Base-by-base conservation (phyloP, 1,139 yeast species). In the Nakaseomyces delphensis region DNA sequence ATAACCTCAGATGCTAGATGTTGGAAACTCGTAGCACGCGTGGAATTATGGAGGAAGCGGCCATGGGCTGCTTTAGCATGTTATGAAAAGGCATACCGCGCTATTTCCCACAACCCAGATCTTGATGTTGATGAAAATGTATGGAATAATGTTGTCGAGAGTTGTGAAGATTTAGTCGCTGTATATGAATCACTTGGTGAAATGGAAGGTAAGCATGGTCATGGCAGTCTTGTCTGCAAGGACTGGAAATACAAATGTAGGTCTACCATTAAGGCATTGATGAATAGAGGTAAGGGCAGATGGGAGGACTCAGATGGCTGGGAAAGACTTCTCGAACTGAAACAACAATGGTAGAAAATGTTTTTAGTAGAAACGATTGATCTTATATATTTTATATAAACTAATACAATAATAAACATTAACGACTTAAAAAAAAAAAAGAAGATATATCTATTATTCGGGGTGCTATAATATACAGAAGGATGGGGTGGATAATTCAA, bases 181-280 rank as follows among this genome's bases (percentile, higher is more conserved):
- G 95, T 96, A 0, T 91, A 89, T 60, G 89, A 81, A 55, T 81
- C 85, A 4, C 71, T 84, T 32, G 97, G 97, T 10, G 94, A 83
- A 44, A 64, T 77, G 53, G 89, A 87, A 15, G 97, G 97, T 3
- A 83, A 83, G 53, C 77, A 81, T 52, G 84, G 83, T 21, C 87
- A 86, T 3, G 96, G 81, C 1, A 87, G 83, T 54, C 57, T 83
- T 13, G 95, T 91, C 4, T 87, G 96, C 60, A 76, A 79, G 54
- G 95, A 87, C 58, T 89, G 97, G 97, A 82, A 76, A 56, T 85
- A 82, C 64, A 87, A 87, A 60, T 80, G 94, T 2, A 73, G 79
- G 49, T 74, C 83, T 9, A 69, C 85, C 0, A 71, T 87, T 13
- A 72, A 95, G 53, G 74, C 86, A 1, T 67, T 87, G 50, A 73